Conservation (phyloP, 495 filamentous ascomycete genomes). For the Penicillium goetzii region DNA sequence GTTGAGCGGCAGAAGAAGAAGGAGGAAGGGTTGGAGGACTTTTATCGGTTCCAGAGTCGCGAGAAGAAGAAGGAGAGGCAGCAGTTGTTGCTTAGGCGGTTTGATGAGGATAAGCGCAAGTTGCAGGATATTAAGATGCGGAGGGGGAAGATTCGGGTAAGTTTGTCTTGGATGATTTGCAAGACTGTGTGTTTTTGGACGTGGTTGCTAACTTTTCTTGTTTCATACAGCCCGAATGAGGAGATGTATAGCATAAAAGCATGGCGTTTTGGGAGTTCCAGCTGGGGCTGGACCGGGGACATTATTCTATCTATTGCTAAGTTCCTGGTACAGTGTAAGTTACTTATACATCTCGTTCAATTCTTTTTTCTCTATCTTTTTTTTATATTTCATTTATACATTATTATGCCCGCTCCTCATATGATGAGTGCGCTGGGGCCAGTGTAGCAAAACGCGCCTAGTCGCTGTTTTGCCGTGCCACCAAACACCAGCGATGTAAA, state of each 20-base stretch:
- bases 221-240: slow-evolving; percentile 48
- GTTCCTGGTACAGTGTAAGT: slow-evolving; percentile 26
- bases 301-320: slow-evolving; percentile 9
- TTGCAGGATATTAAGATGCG: slow-evolving; percentile 55
- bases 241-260: slow-evolving; percentile 26
- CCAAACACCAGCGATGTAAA: slow-evolving; percentile 52
- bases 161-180: slow-evolving; percentile 18
- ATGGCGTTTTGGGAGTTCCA: slow-evolving; percentile 34
- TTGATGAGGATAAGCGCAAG: slow-evolving; percentile 59
- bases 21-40: slow-evolving; percentile 68
- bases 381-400: background rate
- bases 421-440: slow-evolving; percentile 62
- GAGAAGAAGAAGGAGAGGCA: slow-evolving; percentile 87
- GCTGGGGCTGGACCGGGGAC: background rate
- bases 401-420: slow-evolving; percentile 9
- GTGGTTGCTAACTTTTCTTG: background rate
- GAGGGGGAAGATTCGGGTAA: slow-evolving; percentile 53
- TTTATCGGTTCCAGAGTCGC: slow-evolving; percentile 92
- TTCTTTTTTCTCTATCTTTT: background rate
- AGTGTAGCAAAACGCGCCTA: slow-evolving; percentile 53
- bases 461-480: slow-evolving; percentile 52
- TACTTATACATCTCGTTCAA: background rate
- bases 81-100: slow-evolving; percentile 60
- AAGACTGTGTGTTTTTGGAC: slow-evolving; percentile 7
- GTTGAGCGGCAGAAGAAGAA: slow-evolving; percentile 75